phyloP scores from a whole-genome alignment of 1,139 yeast genomes.

The Hansenula lynferdii region DNA sequence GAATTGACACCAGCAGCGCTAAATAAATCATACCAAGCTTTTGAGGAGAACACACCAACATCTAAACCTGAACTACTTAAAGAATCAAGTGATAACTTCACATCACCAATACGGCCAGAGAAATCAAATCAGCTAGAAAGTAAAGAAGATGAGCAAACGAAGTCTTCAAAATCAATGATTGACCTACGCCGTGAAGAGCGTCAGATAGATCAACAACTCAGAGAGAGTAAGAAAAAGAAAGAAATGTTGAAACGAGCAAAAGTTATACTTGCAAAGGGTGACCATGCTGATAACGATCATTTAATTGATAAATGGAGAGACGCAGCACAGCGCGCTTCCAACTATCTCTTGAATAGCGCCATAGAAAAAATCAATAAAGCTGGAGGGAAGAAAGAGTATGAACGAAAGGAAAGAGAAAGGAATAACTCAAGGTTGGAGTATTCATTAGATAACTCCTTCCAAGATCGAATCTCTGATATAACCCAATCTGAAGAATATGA shows the following conservation, averaged over 20 bases:
- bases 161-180: slow-evolving; percentile 16
- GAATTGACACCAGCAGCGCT: slow-evolving; percentile 23
- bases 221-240: slow-evolving; percentile 23
- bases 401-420: slow-evolving; percentile 30
- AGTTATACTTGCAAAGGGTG: slow-evolving; percentile 25
- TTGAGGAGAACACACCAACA: slow-evolving; percentile 7
- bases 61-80: too few relatives aligned
- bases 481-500: slow-evolving; percentile 33
- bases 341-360: slow-evolving; percentile 37
- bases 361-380: slow-evolving; percentile 32
- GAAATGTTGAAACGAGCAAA: slow-evolving; percentile 32
- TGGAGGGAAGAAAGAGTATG: slow-evolving; percentile 43
- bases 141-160: slow-evolving; percentile 8
- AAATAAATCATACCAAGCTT: slow-evolving; percentile 6
- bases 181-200: slow-evolving; percentile 15
- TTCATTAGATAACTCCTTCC: slow-evolving; percentile 28
- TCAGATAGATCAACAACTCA: slow-evolving; percentile 24
- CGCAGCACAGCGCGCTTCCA: slow-evolving; percentile 38
- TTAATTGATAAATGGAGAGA: slow-evolving; percentile 39
- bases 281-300: slow-evolving; percentile 20
- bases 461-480: slow-evolving; percentile 31
- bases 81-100: background rate
- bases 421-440: slow-evolving; percentile 29
- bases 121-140: too few relatives aligned
- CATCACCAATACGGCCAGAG: slow-evolving; percentile 15